These are phyloP conservation scores for Austroboletus eburneus DNA, from an alignment of 768 basidiomycete species.

Conservation along the genomic window DNA sequence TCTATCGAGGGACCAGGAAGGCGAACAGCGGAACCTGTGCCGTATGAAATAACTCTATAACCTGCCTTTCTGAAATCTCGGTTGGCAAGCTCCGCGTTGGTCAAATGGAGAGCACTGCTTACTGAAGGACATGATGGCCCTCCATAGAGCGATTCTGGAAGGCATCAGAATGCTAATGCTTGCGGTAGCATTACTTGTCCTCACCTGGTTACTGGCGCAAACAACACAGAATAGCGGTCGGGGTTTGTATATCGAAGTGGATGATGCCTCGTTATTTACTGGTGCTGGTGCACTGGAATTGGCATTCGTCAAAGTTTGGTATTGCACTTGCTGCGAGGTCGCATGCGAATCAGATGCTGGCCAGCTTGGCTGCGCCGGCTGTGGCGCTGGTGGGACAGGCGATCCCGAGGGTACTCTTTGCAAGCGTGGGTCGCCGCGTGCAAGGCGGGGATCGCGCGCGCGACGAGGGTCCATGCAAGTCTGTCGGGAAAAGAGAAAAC, in stretches of 20 bases:
- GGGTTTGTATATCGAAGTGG: slow-evolving; percentile 44
- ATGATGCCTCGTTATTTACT: slow-evolving; percentile 6
- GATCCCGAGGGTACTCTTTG: slow-evolving; percentile 44
- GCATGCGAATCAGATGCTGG: slow-evolving; percentile 11
- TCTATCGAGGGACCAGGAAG: slow-evolving; percentile 95
- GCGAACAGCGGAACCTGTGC: slow-evolving; percentile 96
- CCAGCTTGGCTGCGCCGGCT: slow-evolving; percentile 28
- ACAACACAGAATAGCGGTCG: slow-evolving; percentile 94
- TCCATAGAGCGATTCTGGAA: slow-evolving; percentile 96
- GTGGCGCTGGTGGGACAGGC: slow-evolving; percentile 28
- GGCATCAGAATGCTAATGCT: slow-evolving; percentile 12
- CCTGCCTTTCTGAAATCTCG: slow-evolving; percentile 74
- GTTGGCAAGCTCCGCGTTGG: slow-evolving; percentile 5
- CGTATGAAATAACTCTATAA: slow-evolving; percentile 87
- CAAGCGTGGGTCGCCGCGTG: slow-evolving; percentile 63
- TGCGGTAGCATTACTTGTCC: not conserved
- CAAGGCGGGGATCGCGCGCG: slow-evolving; percentile 77
- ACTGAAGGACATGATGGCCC: slow-evolving; percentile 89
- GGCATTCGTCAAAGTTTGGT: slow-evolving; percentile 12
- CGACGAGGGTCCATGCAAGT: slow-evolving; percentile 70
- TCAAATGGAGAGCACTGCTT: slow-evolving; percentile 33
- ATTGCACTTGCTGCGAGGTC: slow-evolving; percentile 15
- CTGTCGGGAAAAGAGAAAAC: slow-evolving; percentile 7
- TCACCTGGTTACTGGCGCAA: slow-evolving; percentile 97
- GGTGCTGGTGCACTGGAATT: not conserved